Evolutionary conservation across 345 rosid species (phyloP).

Genomic region (Bruguiera parviflora): DNA sequence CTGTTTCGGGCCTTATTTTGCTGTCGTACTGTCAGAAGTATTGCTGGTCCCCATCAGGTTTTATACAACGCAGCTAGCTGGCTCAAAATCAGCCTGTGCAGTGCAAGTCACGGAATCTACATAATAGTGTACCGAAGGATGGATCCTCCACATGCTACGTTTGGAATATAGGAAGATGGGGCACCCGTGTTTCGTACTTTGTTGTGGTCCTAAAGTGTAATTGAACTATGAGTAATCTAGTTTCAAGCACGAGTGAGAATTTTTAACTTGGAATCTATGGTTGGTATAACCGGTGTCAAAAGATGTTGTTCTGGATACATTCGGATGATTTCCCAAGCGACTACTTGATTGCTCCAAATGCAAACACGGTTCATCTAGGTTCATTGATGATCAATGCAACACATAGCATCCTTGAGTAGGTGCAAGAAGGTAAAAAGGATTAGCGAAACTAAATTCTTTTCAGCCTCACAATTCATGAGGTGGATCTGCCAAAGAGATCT

Average conservation of each 20-base stretch:
- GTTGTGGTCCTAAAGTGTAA: not conserved
- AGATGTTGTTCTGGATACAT: too few relatives aligned
- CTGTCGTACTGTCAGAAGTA: slow-evolving; percentile 3
- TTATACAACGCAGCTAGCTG: slow-evolving; percentile 10
- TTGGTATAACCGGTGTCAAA: not conserved
- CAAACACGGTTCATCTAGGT: too few relatives aligned
- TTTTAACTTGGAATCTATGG: not conserved
- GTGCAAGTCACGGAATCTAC: too few relatives aligned
- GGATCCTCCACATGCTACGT: slow-evolving; percentile 24
- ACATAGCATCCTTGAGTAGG: too few relatives aligned
- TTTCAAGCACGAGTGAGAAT: not conserved
- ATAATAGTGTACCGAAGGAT: not conserved
- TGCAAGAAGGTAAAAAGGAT: too few relatives aligned
- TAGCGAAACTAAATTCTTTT: too few relatives aligned
- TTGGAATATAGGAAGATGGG: slow-evolving; percentile 16
- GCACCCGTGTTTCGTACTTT: slow-evolving; percentile 1
- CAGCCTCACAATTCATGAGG: too few relatives aligned
- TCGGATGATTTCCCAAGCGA: too few relatives aligned
- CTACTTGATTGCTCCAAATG: too few relatives aligned
- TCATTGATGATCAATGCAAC: too few relatives aligned
- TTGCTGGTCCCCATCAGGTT: slow-evolving; percentile 14
- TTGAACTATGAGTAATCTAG: not conserved
- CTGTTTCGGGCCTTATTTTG: not conserved
- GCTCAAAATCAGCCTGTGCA: not conserved
- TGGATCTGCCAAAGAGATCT: too few relatives aligned